These are phyloP conservation scores for Tolypocladium guangdongense DNA, from an alignment of 2,329 filamentous ascomycete species.

Conservation along the genomic window DNA sequence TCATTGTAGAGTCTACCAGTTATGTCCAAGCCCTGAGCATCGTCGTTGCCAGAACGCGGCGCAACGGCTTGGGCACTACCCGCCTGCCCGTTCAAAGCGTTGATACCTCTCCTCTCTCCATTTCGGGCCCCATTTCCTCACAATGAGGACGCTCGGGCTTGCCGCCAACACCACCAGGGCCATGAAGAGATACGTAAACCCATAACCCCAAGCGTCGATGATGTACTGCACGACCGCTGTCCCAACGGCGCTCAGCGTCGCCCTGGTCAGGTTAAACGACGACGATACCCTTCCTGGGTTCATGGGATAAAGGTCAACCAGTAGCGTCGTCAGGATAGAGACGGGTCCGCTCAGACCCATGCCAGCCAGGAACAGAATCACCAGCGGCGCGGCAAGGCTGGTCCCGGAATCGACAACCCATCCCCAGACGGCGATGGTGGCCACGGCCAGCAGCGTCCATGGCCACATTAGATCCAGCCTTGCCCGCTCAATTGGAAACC, in stretches of 20 bases:
- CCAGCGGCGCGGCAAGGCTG: constrained; percentile 27
- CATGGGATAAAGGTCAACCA: constrained; percentile 31
- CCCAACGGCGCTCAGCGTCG: constrained; percentile 26
- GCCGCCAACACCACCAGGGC: constrained; percentile 16
- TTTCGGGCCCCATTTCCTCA: constrained; percentile 17
- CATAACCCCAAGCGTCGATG: constrained; percentile 28
- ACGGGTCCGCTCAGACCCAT: constrained; percentile 27
- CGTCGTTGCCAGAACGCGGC: background rate
- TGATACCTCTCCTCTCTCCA: constrained; percentile 21
- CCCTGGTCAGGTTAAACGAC: constrained; percentile 29
- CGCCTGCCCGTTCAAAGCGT: constrained; percentile 4
- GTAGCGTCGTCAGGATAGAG: constrained; percentile 27
- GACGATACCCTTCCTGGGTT: constrained; percentile 30
- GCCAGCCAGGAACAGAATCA: constrained; percentile 27
- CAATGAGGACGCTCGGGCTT: constrained; percentile 16
- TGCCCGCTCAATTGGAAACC: constrained; percentile 26
- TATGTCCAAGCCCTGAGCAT: no score
- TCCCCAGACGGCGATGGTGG: constrained; percentile 28
- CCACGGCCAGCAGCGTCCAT: constrained; percentile 31
- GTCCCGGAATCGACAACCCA: constrained; percentile 28
- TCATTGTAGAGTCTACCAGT: no score
- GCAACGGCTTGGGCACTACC: background rate
- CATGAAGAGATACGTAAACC: constrained; percentile 25
- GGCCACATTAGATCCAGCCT: constrained; percentile 24
- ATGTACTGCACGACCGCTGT: constrained; percentile 29